phyloP scores from a whole-genome alignment of 2,329 filamentous ascomycete genomes.

The Didymella sp. region DNA sequence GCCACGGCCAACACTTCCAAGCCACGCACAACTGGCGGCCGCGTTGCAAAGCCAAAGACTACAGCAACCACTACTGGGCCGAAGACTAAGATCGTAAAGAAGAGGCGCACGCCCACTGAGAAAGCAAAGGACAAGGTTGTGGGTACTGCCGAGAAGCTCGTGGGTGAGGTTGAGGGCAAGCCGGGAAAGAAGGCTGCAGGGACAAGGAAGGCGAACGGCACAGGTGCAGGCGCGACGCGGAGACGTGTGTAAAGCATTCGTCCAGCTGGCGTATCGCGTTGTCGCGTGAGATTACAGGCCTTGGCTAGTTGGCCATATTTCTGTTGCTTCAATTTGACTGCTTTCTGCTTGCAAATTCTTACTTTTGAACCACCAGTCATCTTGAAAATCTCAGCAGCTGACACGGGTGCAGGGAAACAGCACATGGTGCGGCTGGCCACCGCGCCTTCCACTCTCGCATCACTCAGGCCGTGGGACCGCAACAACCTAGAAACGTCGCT shows the following conservation, averaged over 20 bases:
- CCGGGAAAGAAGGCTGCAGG: conserved; percentile 37
- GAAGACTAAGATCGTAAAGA: conserved; percentile 30
- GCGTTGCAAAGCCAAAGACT: conserved; percentile 36
- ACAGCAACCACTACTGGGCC: conserved; percentile 20
- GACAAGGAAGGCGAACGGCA: conserved; percentile 13
- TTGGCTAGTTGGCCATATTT: too few species aligned
- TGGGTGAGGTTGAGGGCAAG: conserved; percentile 34
- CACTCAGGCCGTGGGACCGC: too few species aligned
- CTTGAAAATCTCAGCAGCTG: too few species aligned
- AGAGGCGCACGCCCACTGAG: conserved; percentile 39
- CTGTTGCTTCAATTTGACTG: neutral
- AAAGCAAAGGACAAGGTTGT: conserved; percentile 38
- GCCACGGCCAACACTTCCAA: conserved; percentile 49
- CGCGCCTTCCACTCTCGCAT: too few species aligned
- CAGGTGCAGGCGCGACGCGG: conserved; percentile 7
- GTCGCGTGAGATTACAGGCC: too few species aligned
- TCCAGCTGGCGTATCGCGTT: too few species aligned
- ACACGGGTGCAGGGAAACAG: too few species aligned
- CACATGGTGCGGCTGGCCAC: too few species aligned
- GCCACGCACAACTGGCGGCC: conserved; percentile 38
- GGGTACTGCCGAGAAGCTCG: conserved; percentile 33
- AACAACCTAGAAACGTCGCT: too few species aligned
- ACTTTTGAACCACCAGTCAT: too few species aligned
- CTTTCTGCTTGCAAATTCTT: neutral
- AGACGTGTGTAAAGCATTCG: neutral